Evolutionary conservation across 208 protist species (phyloP).

Genomic region (Leishmania turanica): DNA sequence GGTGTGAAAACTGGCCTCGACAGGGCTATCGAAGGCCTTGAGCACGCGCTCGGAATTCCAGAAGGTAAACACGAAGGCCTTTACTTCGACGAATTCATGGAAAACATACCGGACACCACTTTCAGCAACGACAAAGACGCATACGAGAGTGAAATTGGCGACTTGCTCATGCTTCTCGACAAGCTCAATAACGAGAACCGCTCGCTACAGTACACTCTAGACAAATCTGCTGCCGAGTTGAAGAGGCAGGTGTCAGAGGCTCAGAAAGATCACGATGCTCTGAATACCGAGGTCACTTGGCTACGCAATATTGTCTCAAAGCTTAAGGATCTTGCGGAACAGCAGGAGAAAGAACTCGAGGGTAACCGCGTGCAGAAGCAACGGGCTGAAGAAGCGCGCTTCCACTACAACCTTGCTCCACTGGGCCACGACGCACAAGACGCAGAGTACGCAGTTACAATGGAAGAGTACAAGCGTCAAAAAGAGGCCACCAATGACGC

Average conservation of each 20-base stretch:
- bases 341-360: constrained; percentile 43
- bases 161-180: constrained; percentile 55
- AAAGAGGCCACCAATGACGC: constrained; percentile 13
- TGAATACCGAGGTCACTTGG: constrained; percentile 36
- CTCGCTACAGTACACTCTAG: constrained; percentile 51
- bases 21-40: constrained; percentile 46
- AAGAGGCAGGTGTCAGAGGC: constrained; percentile 43
- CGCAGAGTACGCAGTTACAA: constrained; percentile 26
- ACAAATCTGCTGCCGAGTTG: constrained; percentile 43
- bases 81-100: constrained; percentile 51
- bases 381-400: constrained; percentile 34
- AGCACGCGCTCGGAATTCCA: constrained; percentile 31
- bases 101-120: constrained; percentile 32
- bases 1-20: constrained; percentile 49
- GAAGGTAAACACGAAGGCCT: constrained; percentile 46
- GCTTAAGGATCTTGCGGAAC: constrained; percentile 45
- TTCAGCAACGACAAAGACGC: constrained; percentile 50
- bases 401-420: constrained; percentile 26
- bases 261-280: constrained; percentile 47
- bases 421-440: not conserved
- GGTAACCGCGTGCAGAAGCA: constrained; percentile 30
- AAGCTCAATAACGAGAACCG: constrained; percentile 60
- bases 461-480: constrained; percentile 25
- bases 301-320: constrained; percentile 53
- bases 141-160: constrained; percentile 73